Evolutionary conservation across 169 alveolate genomes (phyloP).

Genomic region (Neospora caninum): DNA sequence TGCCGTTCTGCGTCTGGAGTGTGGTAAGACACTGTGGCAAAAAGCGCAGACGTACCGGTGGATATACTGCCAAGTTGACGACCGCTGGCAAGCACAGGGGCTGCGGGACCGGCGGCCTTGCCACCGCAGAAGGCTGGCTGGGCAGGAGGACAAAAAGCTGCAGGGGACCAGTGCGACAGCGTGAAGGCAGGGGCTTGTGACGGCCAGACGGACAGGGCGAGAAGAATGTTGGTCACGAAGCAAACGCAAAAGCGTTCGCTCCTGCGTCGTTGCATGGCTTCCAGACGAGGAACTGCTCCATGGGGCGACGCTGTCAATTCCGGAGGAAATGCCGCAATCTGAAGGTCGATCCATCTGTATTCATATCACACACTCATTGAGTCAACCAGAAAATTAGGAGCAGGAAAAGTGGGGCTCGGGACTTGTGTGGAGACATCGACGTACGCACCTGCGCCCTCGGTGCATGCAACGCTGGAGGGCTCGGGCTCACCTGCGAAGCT

Average conservation of each 20-base stretch:
- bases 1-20: too few species aligned
- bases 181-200: not conserved
- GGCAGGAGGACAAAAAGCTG: not conserved
- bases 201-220: not conserved
- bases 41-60: too few species aligned
- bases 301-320: not conserved
- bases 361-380: too few species aligned
- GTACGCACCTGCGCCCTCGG: too few species aligned
- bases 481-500: too few species aligned
- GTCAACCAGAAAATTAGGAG: too few species aligned
- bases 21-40: too few species aligned
- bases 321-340: too few species aligned
- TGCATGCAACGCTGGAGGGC: too few species aligned
- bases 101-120: not conserved
- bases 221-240: not conserved
- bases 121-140: not conserved
- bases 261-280: not conserved
- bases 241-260: not conserved
- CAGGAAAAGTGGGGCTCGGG: too few species aligned
- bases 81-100: not conserved
- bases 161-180: not conserved
- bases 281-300: not conserved
- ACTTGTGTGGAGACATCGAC: too few species aligned
- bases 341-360: too few species aligned
- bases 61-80: not conserved